Evolutionary conservation across 768 basidiomycete genomes (phyloP), one percentile per base, ranked within the genome.

Genomic region (Sarcodon sp.): DNA sequence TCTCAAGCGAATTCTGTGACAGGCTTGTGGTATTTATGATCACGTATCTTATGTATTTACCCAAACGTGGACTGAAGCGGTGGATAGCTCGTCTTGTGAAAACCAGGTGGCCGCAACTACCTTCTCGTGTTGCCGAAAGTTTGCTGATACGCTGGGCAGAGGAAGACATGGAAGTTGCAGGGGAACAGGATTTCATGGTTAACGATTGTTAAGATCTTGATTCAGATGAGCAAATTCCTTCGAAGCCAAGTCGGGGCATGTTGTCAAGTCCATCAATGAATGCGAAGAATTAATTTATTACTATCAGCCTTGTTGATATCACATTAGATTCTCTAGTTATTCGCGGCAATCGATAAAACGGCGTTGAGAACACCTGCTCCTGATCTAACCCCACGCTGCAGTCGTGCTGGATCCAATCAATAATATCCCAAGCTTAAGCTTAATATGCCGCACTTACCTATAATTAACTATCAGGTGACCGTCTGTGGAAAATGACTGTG

Each of bases 391-490:
- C 76, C 76, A 79, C 0, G 76, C 76, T 45, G 74, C 74, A 0
- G 74, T 77, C n/a, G 76, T 75, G 61, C 76, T 78, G 54, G 9
- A 33, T 37, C 44, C 21, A 27, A 27, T 27, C 21, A 27, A 4
- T 27, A 27, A 3, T 41, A 27, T 41, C 39, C 33, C 15, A 38
- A 44, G 39, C 18, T 16, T 13, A 35, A 27, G 16, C 15, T 48
- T 16, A 35, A 32, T 18, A 15, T 31, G 8, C 16, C 27, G 38
- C 7, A 51, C 66, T 45, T 35, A 75, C 78, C 75, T 78, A 59
- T 82, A 82, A 61, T 82, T 80, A 45, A 82, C 79, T 59, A 80
- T 79, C 45, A 82, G 65, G 54, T 79, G 76, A 1, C 74, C 75
- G 38, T 79, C 79, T 0, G 79, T 79, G 0, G 71, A 69, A 57